Conservation (phyloP, 495 filamentous ascomycete species). For the Talaromyces liani region DNA sequence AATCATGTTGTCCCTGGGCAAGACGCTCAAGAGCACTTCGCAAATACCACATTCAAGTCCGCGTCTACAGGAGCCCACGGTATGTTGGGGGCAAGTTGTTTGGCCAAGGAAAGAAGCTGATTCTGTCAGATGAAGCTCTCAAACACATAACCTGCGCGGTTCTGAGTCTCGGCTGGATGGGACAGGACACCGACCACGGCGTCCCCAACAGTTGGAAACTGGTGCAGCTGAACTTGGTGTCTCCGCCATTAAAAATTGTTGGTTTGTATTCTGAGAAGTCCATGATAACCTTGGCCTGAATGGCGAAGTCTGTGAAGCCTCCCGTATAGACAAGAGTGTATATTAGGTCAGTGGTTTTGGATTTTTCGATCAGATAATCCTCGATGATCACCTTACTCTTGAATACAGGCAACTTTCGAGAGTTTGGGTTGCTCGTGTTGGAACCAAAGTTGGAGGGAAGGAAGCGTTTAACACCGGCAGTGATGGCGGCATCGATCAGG, state of each 20-base stretch:
- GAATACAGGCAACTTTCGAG: slow-evolving; percentile 10
- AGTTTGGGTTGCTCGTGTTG: slow-evolving; percentile 22
- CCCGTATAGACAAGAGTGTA: slow-evolving; percentile 48
- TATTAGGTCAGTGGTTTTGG: slow-evolving; percentile 28
- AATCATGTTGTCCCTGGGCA: slow-evolving; percentile 2
- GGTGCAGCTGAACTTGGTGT: slow-evolving; percentile 17
- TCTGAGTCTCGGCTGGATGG: slow-evolving; percentile 22
- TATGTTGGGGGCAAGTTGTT: neutral
- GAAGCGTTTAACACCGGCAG: slow-evolving; percentile 52
- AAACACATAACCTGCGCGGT: slow-evolving; percentile 21
- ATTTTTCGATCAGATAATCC: slow-evolving; percentile 40
- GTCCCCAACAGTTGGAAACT: slow-evolving; percentile 19
- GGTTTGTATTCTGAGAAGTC: neutral
- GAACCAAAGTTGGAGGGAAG: slow-evolving; percentile 23
- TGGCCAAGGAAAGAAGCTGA: slow-evolving; percentile 13
- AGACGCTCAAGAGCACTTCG: neutral
- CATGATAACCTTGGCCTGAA: slow-evolving; percentile 17
- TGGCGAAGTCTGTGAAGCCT: slow-evolving; percentile 44
- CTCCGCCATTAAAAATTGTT: slow-evolving; percentile 20
- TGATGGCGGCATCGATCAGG: slow-evolving; percentile 50
- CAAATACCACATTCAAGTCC: neutral
- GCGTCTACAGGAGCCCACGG: slow-evolving; percentile 6
- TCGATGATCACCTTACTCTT: slow-evolving; percentile 36
- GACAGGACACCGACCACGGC: slow-evolving; percentile 23
- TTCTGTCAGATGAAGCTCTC: slow-evolving; percentile 18